Percentiles rank a stretch among this genome's conserved stretches.
These are phyloP conservation scores for Ricinus communis DNA, from an alignment of 345 rosid species.

Conservation along the genomic window DNA sequence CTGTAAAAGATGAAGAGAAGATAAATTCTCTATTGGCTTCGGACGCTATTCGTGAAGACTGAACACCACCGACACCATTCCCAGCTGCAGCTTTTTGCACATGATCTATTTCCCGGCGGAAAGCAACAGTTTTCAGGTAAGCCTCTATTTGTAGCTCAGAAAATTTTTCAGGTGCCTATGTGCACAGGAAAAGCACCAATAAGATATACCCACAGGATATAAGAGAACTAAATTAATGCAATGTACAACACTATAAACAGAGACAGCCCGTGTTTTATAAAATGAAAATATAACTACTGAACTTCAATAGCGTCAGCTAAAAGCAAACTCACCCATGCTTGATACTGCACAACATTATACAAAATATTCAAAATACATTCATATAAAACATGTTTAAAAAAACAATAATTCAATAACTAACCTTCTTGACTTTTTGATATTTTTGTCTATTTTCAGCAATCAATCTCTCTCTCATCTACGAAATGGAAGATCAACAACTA, in stretches of 20 bases:
- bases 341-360: not conserved
- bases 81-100: conserved; percentile 93
- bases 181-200: conserved; percentile 21
- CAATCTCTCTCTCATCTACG: conserved; percentile 90
- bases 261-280: not conserved
- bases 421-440: conserved; percentile 97
- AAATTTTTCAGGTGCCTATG: conserved; percentile 83
- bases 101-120: conserved; percentile 91
- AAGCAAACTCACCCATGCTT: not conserved
- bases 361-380: not conserved
- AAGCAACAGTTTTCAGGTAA: conserved; percentile 90
- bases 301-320: not conserved
- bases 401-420: conserved; percentile 24
- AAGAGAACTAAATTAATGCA: not conserved
- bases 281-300: not conserved
- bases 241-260: not conserved
- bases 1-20: conserved; percentile 82
- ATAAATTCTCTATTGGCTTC: conserved; percentile 96
- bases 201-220: conserved; percentile 11
- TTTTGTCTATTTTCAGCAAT: conserved; percentile 96
- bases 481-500: conserved; percentile 11
- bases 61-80: conserved; percentile 77
- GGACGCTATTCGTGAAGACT: conserved; percentile 86
- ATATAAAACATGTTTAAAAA: not conserved
- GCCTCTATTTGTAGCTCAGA: conserved; percentile 94